A percentile compares a stretch with the other conserved stretches of the same genome.
Evolutionary conservation across 2,329 filamentous ascomycete species (phyloP).

Genomic region (Phyllosticta citriasiana): DNA sequence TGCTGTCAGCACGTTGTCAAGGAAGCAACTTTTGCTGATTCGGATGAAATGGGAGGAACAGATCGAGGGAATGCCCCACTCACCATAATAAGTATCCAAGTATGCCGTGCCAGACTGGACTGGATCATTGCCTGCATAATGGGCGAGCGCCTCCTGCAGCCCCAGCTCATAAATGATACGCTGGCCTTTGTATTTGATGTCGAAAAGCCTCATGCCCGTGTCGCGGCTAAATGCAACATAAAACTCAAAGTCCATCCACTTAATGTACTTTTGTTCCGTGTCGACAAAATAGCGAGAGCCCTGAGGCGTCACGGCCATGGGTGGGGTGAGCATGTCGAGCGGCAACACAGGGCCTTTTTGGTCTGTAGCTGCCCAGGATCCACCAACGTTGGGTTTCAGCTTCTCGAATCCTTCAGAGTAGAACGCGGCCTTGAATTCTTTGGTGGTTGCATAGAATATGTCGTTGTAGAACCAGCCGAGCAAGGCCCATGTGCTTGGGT

Average conservation of each 20-base stretch:
- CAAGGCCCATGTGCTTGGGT: conserved; percentile 42
- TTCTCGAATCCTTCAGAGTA: conserved; percentile 37
- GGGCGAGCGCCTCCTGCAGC: conserved; percentile 45
- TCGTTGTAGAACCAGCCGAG: conserved; percentile 46
- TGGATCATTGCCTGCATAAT: conserved; percentile 43
- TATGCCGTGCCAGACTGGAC: conserved; percentile 37
- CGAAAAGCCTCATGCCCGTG: conserved; percentile 40
- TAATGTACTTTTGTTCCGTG: conserved; percentile 33
- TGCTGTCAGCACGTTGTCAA: too few species aligned
- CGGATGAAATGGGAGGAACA: too few species aligned
- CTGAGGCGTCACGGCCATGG: conserved; percentile 37
- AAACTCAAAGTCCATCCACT: conserved; percentile 45
- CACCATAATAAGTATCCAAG: conserved; percentile 37
- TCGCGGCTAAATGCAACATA: conserved; percentile 42
- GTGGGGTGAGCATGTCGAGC: conserved; percentile 44
- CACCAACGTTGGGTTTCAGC: conserved; percentile 38
- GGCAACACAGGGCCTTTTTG: conserved; percentile 28
- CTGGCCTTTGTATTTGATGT: conserved; percentile 46
- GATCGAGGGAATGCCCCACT: too few species aligned
- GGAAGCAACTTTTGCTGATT: too few species aligned
- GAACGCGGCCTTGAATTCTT: conserved; percentile 38
- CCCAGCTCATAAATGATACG: conserved; percentile 47
- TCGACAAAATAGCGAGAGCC: conserved; percentile 37
- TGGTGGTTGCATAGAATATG: conserved; percentile 42
- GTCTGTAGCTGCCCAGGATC: conserved; percentile 37